These are phyloP conservation scores for Ulota crispa DNA, from an alignment of 225 moss, liverwort and hornwort species.

Conservation along the genomic window DNA sequence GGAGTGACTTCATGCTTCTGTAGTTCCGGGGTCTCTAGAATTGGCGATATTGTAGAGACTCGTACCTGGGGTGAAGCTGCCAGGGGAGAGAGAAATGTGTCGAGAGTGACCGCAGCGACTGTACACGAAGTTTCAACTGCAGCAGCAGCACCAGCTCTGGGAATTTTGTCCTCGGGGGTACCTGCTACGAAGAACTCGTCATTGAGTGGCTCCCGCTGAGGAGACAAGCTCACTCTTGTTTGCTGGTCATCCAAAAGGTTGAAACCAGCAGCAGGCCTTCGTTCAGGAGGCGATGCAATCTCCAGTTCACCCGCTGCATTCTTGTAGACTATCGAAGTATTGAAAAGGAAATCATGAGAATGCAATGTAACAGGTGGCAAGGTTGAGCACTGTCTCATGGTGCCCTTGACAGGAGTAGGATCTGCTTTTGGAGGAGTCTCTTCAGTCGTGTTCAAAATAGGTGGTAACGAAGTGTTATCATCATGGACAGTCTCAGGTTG, in stretches of 20 bases:
- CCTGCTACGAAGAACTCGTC: conserved; percentile 52
- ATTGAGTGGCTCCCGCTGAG: conserved; percentile 30
- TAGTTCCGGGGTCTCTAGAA: conserved; percentile 49
- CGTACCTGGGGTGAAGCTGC: conserved; percentile 23
- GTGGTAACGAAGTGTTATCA: conserved; percentile 3
- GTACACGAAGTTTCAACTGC: conserved; percentile 16
- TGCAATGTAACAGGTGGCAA: conserved; percentile 25
- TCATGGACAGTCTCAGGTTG: conserved; percentile 7
- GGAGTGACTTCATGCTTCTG: conserved; percentile 41
- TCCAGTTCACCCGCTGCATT: conserved; percentile 42
- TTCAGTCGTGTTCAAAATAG: conserved; percentile 16
- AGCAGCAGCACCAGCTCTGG: conserved; percentile 32
- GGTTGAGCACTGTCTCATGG: conserved; percentile 23
- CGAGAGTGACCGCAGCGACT: not conserved
- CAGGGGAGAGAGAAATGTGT: conserved; percentile 34
- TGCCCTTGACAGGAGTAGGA: conserved; percentile 28
- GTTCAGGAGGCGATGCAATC: conserved; percentile 52
- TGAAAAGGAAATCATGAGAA: conserved; percentile 51
- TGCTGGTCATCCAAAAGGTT: conserved; percentile 26
- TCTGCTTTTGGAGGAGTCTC: conserved; percentile 18
- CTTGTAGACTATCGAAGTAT: conserved; percentile 38
- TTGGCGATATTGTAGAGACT: conserved; percentile 34
- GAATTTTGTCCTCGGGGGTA: conserved; percentile 62
- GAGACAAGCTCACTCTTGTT: conserved; percentile 28
- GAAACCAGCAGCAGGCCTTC: conserved; percentile 12